Base-by-base conservation (phyloP, 306 rosid species). In the Pterocarpus macrocarpus region DNA sequence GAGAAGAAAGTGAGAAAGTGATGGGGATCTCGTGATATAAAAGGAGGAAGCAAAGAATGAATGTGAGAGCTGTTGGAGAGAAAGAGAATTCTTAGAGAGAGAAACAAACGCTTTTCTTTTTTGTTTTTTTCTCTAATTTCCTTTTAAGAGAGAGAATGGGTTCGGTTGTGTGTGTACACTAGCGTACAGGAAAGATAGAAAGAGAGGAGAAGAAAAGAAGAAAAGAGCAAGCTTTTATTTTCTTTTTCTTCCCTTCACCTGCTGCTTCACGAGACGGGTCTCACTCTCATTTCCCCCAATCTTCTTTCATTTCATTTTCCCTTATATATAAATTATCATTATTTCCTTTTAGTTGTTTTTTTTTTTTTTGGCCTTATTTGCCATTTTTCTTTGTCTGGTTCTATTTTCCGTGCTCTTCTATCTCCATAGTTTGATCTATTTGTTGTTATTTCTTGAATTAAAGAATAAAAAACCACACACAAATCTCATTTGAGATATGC, bases 21-120 rank as follows among this genome's bases (percentile, higher is more conserved):
- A 89, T 84, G 94, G 95, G 95, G 94, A 91, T 93, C 98, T 88
- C 94, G 99, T 93, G 97, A 95, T 89, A 72, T 88, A 79, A 89
- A 88, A 88, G 84, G 85, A 85, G 90, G 84, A 89, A 90, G 97
- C 90, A 92, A 94, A 85, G 97, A 95, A 95, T 91, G 97, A 91
- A 91, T 88, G 91, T 81, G 92, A 88, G 85, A 67, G 72, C 62
- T 73, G 78, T 55, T 44, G 34, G 76, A 76, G 79, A 84, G 17
- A 82, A 38, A 70, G 17, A 68, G 81, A 77, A 69, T 47, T 22
- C 22, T 14, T 56, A 69, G 78, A 80, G 79, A 71, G 80, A 67
- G 81, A 84, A 50, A 64, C 59, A 74, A 8, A 9, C 78, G 75
- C 34, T 88, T 84, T 81, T 75, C 13, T 56, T 68, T 59, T 30